phyloP scores from a whole-genome alignment of 495 filamentous ascomycete species.

The Annulohypoxylon bovei region DNA sequence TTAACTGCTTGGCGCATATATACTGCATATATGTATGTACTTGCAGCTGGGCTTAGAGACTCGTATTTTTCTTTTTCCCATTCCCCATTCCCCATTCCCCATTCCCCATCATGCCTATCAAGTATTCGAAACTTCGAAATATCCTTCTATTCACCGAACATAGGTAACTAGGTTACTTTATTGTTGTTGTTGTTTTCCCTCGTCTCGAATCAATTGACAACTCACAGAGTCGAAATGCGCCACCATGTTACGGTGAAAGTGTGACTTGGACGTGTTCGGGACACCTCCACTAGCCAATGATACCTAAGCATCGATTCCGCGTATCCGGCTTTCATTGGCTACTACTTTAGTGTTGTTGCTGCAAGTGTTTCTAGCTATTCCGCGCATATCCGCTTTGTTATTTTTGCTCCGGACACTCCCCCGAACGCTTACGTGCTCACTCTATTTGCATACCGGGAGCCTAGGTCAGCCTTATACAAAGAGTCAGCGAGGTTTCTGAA shows the following conservation, averaged over 20 bases:
- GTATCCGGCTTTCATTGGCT: background rate
- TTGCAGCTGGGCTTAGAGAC: conserved; percentile 4
- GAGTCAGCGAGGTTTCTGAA: background rate
- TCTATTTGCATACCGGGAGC: background rate
- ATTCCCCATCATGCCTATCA: background rate
- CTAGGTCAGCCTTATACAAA: conserved; percentile 1
- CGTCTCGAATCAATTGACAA: conserved; percentile 20
- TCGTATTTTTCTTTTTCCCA: background rate
- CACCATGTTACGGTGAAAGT: conserved; percentile 2
- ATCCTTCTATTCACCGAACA: conserved; percentile 18
- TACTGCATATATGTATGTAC: background rate
- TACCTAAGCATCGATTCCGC: background rate
- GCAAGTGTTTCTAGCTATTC: background rate
- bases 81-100: background rate
- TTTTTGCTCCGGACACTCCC: conserved; percentile 1
- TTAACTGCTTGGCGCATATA: background rate
- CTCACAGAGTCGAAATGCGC: conserved; percentile 7
- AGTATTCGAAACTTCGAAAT: background rate
- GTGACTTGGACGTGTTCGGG: background rate
- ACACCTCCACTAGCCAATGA: background rate
- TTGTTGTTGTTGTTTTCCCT: background rate
- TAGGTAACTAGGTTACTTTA: background rate
- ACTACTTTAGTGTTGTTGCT: background rate
- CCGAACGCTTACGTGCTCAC: conserved; percentile 29
- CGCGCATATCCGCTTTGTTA: background rate